Conservation (phyloP, 441 rosid genomes). For the Raphanus hybrid region DNA sequence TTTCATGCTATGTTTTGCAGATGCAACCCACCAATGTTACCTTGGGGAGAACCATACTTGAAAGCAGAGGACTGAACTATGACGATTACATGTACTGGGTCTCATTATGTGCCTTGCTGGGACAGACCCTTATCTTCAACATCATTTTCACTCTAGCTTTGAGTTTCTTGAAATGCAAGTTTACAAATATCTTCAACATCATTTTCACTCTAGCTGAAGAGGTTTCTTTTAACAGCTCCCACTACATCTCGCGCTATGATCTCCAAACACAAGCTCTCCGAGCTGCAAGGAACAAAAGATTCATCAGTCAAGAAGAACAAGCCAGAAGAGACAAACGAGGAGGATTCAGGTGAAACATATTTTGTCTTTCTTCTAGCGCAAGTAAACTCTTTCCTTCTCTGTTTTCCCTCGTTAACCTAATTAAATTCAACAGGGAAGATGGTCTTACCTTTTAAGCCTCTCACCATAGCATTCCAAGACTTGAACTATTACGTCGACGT, state of each 20-base stretch:
- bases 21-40: conserved; percentile 41
- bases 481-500: conserved; percentile 53
- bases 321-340: not conserved
- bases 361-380: conserved; percentile 6
- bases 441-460: conserved; percentile 58
- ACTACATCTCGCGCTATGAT: conserved; percentile 49
- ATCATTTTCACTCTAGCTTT: conserved; percentile 51
- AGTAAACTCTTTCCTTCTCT: not conserved
- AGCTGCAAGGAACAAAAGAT: conserved; percentile 38
- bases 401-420: not conserved
- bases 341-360: conserved; percentile 30
- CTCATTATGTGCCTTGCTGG: conserved; percentile 51
- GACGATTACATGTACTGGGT: conserved; percentile 44
- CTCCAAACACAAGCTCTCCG: conserved; percentile 46
- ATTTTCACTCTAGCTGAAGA: not conserved
- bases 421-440: conserved; percentile 45
- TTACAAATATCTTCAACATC: not conserved
- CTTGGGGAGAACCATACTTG: conserved; percentile 45
- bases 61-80: conserved; percentile 53
- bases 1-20: conserved; percentile 25
- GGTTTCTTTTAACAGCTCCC: conserved; percentile 40
- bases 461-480: conserved; percentile 50
- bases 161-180: conserved; percentile 52
- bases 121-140: conserved; percentile 47
- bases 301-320: conserved; percentile 23